Evolutionary conservation across 441 rosid species (phyloP).

Genomic region (Eugenia klotzschiana): DNA sequence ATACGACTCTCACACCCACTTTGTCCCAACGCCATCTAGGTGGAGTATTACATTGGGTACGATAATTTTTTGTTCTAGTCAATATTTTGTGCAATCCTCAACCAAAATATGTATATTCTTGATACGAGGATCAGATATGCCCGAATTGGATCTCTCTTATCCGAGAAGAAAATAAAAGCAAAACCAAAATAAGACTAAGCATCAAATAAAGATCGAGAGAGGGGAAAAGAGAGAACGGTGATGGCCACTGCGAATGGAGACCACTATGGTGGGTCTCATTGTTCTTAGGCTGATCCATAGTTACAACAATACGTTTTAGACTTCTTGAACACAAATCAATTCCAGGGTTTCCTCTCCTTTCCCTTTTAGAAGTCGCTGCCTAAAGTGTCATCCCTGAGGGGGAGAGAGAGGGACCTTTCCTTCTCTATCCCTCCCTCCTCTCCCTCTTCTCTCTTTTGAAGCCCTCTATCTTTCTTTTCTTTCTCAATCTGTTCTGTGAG

Average conservation of each 20-base stretch:
- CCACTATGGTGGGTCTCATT: background rate
- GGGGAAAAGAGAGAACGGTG: background rate
- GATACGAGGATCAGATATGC: background rate
- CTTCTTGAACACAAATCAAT: background rate
- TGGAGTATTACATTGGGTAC: background rate
- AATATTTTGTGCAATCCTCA: background rate
- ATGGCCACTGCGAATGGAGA: background rate
- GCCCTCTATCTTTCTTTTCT: too few relatives aligned
- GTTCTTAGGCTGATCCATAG: background rate
- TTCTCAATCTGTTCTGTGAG: too few relatives aligned
- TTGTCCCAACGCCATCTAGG: background rate
- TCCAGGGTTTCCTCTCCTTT: background rate
- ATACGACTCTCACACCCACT: background rate
- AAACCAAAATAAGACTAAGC: background rate
- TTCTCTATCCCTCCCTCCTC: too few relatives aligned
- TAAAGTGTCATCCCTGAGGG: too few relatives aligned
- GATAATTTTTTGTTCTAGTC: background rate
- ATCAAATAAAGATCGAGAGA: background rate
- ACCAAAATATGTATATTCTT: background rate
- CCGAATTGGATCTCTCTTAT: background rate
- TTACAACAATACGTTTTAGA: background rate
- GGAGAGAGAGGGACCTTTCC: too few relatives aligned
- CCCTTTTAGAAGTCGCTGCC: too few relatives aligned
- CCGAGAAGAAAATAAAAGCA: background rate
- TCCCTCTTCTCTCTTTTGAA: too few relatives aligned